Percentiles rank a stretch among this genome's conserved stretches.
Evolutionary conservation across 2,329 filamentous ascomycete species (phyloP).

Genomic region (Sporothrix schenckii): DNA sequence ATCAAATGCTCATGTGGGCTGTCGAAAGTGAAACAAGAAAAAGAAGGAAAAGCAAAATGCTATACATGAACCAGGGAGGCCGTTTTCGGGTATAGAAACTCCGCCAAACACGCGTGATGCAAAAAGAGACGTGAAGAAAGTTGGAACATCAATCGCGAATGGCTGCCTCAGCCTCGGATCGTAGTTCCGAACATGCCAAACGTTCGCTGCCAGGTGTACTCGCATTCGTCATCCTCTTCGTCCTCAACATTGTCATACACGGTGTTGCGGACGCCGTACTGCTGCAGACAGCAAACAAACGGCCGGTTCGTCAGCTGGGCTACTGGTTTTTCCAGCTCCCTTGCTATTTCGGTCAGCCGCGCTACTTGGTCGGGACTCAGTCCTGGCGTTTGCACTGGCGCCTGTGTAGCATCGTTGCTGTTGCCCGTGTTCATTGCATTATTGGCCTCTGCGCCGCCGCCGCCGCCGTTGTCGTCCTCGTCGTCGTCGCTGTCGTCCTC

Average conservation of each 20-base stretch:
- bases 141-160: too few species aligned
- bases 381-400: background rate
- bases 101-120: background rate
- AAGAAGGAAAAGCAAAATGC: background rate
- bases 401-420: background rate
- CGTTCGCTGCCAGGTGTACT: slow-evolving; percentile 58
- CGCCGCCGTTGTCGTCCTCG: background rate
- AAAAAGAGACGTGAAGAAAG: too few species aligned
- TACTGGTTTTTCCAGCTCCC: slow-evolving; percentile 21
- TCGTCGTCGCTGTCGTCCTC: background rate
- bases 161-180: slow-evolving; percentile 45
- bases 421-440: background rate
- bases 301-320: slow-evolving; percentile 54
- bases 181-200: slow-evolving; percentile 68
- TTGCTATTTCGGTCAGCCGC: background rate
- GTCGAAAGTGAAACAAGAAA: background rate
- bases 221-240: background rate
- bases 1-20: background rate
- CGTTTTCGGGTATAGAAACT: background rate
- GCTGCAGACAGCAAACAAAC: slow-evolving; percentile 70
- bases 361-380: too few species aligned
- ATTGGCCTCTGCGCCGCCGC: background rate
- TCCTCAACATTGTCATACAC: slow-evolving; percentile 46
- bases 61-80: background rate
- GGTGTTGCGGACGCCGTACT: slow-evolving; percentile 64